Base-by-base conservation (phyloP, 305 asterid species). In the Ajuga reptans region DNA sequence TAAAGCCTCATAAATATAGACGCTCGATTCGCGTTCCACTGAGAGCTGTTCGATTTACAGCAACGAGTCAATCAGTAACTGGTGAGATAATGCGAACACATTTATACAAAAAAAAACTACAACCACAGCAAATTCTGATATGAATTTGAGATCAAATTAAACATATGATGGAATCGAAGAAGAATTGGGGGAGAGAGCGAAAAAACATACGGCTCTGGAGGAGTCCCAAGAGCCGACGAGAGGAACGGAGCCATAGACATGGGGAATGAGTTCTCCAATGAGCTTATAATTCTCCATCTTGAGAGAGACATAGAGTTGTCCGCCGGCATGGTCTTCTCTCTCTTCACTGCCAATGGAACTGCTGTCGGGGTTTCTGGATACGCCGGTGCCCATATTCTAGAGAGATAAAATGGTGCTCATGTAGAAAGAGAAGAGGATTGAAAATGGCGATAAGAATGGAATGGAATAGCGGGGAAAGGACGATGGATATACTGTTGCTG, bases 141-240 rank as follows among this genome's bases (percentile, higher is more conserved):
- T 7, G 42, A 52, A 53, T 52, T 52, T 14, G 66, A 9, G 18
- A 29, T 29, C 12, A 52, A 15, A 46, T 56, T 9, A 46, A 27
- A 14, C 62, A 47, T 0, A 11, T 6, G 24, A 41, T 4, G 21
- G 9, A 68, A 21, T 33, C 18, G 6, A 7, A 16, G 4, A 37
- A 21, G 0, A 62, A 36, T 3, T 3, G 43, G 7, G 50, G 24
- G 6, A n/a, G n/a, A 12, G 4, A 1, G 36, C 36, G 12, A 17
- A 0, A 18, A 39, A 53, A 61, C 83, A 58, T 72, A 93, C 99
- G 59, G 99, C 99, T 83, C 76, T 84, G 46, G 96, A 85, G 33
- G 96, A 51, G 75, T 93, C 97, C 97, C 97, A 91, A 1, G 96
- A 85, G 47, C 96, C 99, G 59, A 91, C 90, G 34, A 93, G 88